Base-by-base conservation (phyloP, 805 yeast species). In the Yamadazyma kitorensis region DNA sequence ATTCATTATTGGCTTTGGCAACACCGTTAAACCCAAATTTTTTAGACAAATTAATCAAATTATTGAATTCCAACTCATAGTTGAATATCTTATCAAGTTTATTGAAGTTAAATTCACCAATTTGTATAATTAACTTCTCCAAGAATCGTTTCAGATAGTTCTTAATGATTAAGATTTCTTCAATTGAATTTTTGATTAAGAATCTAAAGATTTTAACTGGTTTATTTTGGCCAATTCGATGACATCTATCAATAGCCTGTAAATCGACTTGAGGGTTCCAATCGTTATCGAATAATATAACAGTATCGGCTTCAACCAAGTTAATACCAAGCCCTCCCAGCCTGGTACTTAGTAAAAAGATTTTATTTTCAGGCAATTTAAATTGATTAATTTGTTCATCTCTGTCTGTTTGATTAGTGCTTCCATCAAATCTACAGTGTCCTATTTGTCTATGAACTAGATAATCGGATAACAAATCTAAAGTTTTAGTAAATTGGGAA, bases 191-290 rank as follows among this genome's bases (percentile, higher is more conserved):
- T 24, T 76, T 74, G 7, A 86, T 73, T 12, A 88, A 80, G 16
- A 93, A 69, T 41, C 98, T 71, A 53, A 82, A 86, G 1, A 91
- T 75, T 15, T 86, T 68, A 4, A 89, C 95, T 1, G 96, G 96
- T 35, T 74, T 78, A 1, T 65, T 70, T 55, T 91, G 98, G 0
- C 98, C 98, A 35, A 93, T 86, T 51, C 98, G 69, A 54, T 91
- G 98, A 9, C 85, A 94, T 35, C 98, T 70, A 49, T 89, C 98
- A 78, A 91, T 91, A 0, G 98, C 98, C 55, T 91, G 98, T 32
- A 88, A 64, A 59, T 91, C 98, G 42, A 87, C 94, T 52, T 91
- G 97, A 0, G 98, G 98, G 51, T 91, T 91, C 96, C 97, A 91
- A 53, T 91, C 98, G 37, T 87, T 83, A 51, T 91, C 98, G 52